These are phyloP conservation scores for Elongisporangium anandrum DNA, from an alignment of 352 stramenopile species.

Conservation along the genomic window DNA sequence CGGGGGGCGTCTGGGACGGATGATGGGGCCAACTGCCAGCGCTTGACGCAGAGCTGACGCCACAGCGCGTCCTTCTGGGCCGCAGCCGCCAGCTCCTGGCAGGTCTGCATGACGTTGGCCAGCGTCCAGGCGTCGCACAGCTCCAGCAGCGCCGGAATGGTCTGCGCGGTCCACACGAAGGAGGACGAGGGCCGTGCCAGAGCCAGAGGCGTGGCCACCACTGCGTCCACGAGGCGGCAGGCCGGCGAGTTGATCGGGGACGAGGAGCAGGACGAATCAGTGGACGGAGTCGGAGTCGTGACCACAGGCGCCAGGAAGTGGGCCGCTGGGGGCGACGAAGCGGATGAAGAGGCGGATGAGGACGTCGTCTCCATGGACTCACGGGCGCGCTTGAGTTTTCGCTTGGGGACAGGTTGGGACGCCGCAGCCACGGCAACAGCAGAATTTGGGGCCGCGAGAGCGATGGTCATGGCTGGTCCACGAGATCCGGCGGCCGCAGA, in stretches of 20 bases:
- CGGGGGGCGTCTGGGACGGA: constrained; percentile 3
- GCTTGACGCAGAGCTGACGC: constrained; percentile 19
- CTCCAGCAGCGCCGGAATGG: constrained; percentile 37
- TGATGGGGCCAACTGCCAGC: constrained; percentile 22
- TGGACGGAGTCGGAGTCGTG: not conserved
- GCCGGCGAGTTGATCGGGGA: not conserved
- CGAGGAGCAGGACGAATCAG: constrained; percentile 1
- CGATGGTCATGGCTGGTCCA: not conserved
- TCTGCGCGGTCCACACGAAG: constrained; percentile 30
- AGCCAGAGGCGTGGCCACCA: not conserved
- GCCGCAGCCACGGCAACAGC: not conserved
- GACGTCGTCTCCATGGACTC: not conserved
- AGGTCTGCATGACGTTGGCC: constrained; percentile 25
- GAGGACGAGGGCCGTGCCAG: constrained; percentile 4
- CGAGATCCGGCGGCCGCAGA: constrained; percentile 2
- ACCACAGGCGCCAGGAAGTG: not conserved
- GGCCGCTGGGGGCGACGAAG: too few relatives aligned
- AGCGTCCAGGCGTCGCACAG: constrained; percentile 56
- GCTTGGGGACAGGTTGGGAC: not conserved
- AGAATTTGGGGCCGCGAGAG: not conserved
- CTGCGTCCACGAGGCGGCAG: not conserved
- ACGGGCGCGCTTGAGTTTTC: not conserved
- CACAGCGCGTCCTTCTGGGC: constrained; percentile 26
- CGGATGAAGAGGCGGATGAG: not conserved
- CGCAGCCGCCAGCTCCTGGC: constrained; percentile 15